Percentiles rank a stretch among this genome's conserved stretches.
Conservation (phyloP, 768 basidiomycete genomes). For the Suillus plorans region DNA sequence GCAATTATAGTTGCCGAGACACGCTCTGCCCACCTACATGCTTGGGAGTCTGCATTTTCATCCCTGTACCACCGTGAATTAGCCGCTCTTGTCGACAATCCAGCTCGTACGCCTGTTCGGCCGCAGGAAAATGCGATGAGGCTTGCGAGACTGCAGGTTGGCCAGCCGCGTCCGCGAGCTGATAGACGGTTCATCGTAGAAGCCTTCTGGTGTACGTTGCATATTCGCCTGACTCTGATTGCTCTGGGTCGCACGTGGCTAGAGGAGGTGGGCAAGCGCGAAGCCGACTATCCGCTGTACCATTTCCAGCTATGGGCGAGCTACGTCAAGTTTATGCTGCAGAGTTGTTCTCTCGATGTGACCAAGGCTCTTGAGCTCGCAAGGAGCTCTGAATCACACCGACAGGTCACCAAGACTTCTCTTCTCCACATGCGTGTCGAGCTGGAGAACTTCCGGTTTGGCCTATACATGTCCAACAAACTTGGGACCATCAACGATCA, state of each 20-base stretch:
- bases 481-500: constrained; percentile 16
- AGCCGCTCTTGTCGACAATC: constrained; percentile 30
- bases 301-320: constrained; percentile 41
- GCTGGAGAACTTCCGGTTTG: constrained; percentile 52
- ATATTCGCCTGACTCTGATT: constrained; percentile 52
- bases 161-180: constrained; percentile 55
- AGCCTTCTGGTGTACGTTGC: constrained; percentile 54
- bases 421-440: constrained; percentile 45
- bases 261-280: constrained; percentile 27
- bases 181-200: constrained; percentile 62
- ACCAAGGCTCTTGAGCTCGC: constrained; percentile 47
- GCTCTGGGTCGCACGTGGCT: constrained; percentile 44
- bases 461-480: constrained; percentile 34
- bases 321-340: constrained; percentile 46
- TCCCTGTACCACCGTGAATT: constrained; percentile 51
- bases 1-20: constrained; percentile 41
- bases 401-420: constrained; percentile 48
- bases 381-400: constrained; percentile 46
- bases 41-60: constrained; percentile 62
- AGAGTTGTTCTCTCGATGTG: constrained; percentile 47
- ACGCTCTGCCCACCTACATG: constrained; percentile 54
- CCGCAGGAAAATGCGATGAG: constrained; percentile 53
- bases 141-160: constrained; percentile 50
- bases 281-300: constrained; percentile 15
- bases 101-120: constrained; percentile 34